A percentile compares a stretch with the other conserved stretches of the same genome.
Evolutionary conservation across 441 rosid genomes (phyloP).

Genomic region (Mallotus repandus): DNA sequence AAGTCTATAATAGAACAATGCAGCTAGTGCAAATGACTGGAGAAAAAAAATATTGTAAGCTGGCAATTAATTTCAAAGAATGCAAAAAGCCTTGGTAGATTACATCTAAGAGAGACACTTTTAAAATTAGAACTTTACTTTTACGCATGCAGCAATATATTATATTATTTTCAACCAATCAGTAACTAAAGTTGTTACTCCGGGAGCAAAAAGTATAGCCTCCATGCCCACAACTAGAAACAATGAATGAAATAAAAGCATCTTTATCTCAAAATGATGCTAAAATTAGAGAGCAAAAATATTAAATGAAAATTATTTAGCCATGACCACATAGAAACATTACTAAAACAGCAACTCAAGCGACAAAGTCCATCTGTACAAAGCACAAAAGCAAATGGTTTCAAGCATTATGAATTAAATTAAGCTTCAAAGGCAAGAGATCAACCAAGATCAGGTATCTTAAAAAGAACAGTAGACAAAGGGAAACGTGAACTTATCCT

Average conservation of each 20-base stretch:
- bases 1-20: too few relatives aligned
- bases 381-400: conserved; percentile 25
- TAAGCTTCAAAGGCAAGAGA: conserved; percentile 31
- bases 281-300: conserved; percentile 24
- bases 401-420: conserved; percentile 23
- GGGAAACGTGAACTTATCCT: conserved; percentile 17
- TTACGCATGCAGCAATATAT: conserved; percentile 12
- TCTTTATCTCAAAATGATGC: conserved; percentile 28
- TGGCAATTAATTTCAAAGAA: conserved; percentile 21
- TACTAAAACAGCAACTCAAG: conserved; percentile 22
- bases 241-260: conserved; percentile 18
- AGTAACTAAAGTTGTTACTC: conserved; percentile 15
- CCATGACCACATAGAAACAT: conserved; percentile 23
- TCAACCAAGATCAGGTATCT: conserved; percentile 7
- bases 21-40: not conserved
- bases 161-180: conserved; percentile 14
- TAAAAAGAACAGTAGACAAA: conserved; percentile 6
- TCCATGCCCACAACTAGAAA: conserved; percentile 22
- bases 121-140: conserved; percentile 19
- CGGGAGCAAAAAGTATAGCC: conserved; percentile 20
- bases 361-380: conserved; percentile 35
- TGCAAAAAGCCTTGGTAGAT: conserved; percentile 2
- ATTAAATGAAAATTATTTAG: conserved; percentile 10
- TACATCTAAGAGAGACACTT: not conserved
- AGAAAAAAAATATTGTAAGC: conserved; percentile 1